phyloP scores from a whole-genome alignment of 208 protist species.

The Crithidia thermophila region DNA sequence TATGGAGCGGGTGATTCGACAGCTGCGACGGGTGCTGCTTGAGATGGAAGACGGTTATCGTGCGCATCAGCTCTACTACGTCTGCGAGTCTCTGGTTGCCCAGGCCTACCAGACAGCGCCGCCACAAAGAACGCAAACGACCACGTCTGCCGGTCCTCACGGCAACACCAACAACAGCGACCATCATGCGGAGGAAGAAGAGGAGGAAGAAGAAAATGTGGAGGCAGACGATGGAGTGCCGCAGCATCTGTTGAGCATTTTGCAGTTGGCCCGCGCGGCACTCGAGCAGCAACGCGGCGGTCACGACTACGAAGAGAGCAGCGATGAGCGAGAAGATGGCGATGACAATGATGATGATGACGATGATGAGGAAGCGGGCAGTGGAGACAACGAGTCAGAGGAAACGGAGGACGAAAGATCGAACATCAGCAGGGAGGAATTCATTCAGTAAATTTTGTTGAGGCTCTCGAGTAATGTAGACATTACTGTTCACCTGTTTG shows the following conservation, averaged over 20 bases:
- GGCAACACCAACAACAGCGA: background rate
- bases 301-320: background rate
- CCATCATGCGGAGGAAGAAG: background rate
- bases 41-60: background rate
- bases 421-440: too few species aligned
- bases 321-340: background rate
- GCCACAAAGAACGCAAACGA: background rate
- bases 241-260: background rate
- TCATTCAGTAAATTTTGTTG: too few species aligned
- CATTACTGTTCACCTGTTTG: background rate
- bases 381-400: too few species aligned
- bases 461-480: too few species aligned
- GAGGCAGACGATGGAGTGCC: constrained; percentile 22
- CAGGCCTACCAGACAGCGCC: background rate
- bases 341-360: too few species aligned
- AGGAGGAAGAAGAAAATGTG: too few species aligned
- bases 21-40: constrained; percentile 3
- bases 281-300: background rate
- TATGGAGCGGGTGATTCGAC: background rate
- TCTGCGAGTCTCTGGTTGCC: constrained; percentile 2
- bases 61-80: constrained; percentile 19
- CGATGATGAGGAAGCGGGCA: too few species aligned
- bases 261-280: constrained; percentile 1
- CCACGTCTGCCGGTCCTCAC: background rate
- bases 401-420: too few species aligned